A percentile compares a stretch with the other conserved stretches of the same genome.
These are phyloP conservation scores for Tolypocladium ophioglossoides DNA, from an alignment of 2,329 filamentous ascomycete species.

Conservation along the genomic window DNA sequence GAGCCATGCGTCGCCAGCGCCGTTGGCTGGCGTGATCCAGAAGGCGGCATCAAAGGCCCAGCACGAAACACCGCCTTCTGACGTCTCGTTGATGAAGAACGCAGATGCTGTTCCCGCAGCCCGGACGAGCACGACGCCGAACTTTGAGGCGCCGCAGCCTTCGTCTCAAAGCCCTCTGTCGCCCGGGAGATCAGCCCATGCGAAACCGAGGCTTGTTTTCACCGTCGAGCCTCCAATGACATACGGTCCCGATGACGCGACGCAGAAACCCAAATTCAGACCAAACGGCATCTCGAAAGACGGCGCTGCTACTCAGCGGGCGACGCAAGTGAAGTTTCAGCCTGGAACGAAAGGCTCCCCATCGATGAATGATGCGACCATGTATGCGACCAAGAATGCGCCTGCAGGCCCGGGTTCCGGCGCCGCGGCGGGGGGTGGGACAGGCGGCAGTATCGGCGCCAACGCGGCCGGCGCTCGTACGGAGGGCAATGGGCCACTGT, in stretches of 20 bases:
- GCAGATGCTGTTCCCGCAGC: conserved; percentile 3
- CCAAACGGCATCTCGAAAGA: background rate
- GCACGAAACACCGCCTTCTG: conserved; percentile 6
- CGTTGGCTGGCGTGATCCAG: conserved; percentile 2
- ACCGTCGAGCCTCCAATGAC: background rate
- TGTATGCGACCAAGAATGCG: conserved; percentile 1
- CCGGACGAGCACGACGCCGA: conserved; percentile 2
- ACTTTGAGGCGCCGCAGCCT: background rate
- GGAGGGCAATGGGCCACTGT: conserved; percentile 7
- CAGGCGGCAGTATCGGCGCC: background rate
- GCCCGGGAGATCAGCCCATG: background rate
- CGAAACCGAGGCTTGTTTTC: background rate
- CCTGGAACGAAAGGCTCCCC: conserved; percentile 19
- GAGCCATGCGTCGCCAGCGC: conserved; percentile 4
- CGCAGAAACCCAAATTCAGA: background rate
- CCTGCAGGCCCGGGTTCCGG: background rate
- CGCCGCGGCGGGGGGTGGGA: background rate
- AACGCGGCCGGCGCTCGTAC: background rate
- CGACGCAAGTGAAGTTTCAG: conserved; percentile 21
- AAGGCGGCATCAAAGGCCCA: conserved; percentile 4
- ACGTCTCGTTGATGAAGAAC: conserved; percentile 4
- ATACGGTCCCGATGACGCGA: background rate
- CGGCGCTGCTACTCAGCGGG: conserved; percentile 3
- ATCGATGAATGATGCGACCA: conserved; percentile 5
- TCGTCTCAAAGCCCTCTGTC: background rate